phyloP scores from a whole-genome alignment of 352 stramenopile species.

The Phytophthora europaea region DNA sequence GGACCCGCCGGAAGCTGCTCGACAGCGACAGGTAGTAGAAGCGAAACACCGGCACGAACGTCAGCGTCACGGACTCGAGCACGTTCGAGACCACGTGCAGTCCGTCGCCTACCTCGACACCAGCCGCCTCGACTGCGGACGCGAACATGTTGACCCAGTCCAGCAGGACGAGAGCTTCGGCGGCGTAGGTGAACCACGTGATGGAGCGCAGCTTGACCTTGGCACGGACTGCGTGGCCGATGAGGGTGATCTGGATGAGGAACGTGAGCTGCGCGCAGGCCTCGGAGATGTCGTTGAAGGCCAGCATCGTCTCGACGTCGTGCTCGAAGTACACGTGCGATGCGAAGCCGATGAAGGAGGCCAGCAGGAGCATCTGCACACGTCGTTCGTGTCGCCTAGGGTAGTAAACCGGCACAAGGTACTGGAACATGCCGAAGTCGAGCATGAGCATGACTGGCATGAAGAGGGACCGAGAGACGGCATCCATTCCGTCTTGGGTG shows the following conservation, averaged over 20 bases:
- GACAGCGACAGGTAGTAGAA: slow-evolving; percentile 34
- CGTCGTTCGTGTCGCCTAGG: slow-evolving; percentile 16
- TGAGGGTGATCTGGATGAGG: slow-evolving; percentile 46
- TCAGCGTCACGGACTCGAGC: slow-evolving; percentile 21
- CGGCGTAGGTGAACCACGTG: slow-evolving; percentile 12
- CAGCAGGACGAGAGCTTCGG: slow-evolving; percentile 24
- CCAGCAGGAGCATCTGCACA: slow-evolving; percentile 18
- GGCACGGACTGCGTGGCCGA: slow-evolving; percentile 32
- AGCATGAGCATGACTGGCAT: slow-evolving; percentile 27
- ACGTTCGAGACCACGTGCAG: slow-evolving; percentile 21
- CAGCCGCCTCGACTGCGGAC: not conserved
- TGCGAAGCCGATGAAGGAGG: slow-evolving; percentile 35
- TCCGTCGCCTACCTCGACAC: slow-evolving; percentile 5
- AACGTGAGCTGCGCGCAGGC: slow-evolving; percentile 37
- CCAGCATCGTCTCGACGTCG: slow-evolving; percentile 9
- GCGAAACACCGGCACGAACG: slow-evolving; percentile 27
- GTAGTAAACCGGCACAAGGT: slow-evolving; percentile 27
- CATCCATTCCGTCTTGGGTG: slow-evolving; percentile 17
- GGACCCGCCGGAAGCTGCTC: slow-evolving; percentile 2
- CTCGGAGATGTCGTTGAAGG: slow-evolving; percentile 44
- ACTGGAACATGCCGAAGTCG: slow-evolving; percentile 26
- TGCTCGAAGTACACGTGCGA: slow-evolving; percentile 26
- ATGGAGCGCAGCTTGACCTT: slow-evolving; percentile 37
- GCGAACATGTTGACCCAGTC: slow-evolving; percentile 10
- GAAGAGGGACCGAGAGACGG: slow-evolving; percentile 14